Percentiles rank a stretch among this genome's conserved stretches.
Evolutionary conservation across 768 basidiomycete genomes (phyloP).

Genomic region (Nidula microcarpa): DNA sequence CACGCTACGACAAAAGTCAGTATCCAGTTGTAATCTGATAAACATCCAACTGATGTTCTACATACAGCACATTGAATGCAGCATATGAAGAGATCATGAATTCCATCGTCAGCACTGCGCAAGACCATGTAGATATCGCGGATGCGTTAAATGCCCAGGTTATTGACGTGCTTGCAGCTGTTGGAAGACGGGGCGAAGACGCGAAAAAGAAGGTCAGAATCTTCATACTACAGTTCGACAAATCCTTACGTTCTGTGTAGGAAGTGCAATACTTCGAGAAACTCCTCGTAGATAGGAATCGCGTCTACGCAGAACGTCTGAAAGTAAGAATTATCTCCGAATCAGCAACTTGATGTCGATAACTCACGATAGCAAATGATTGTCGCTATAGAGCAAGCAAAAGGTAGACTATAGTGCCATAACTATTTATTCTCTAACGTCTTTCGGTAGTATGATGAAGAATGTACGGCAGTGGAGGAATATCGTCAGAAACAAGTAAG

Average conservation of each 20-base stretch:
- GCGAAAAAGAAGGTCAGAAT: constrained; percentile 60
- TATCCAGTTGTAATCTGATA: neutral
- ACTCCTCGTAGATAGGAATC: constrained; percentile 67
- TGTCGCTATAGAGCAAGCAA: constrained; percentile 48
- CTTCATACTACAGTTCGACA: constrained; percentile 1
- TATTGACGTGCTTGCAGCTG: constrained; percentile 54
- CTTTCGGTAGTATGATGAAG: constrained; percentile 66
- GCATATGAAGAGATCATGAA: constrained; percentile 67
- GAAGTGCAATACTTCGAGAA: constrained; percentile 72
- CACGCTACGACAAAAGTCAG: constrained; percentile 53
- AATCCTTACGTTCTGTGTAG: constrained; percentile 25
- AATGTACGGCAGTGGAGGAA: constrained; percentile 69
- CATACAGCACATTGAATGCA: constrained; percentile 61
- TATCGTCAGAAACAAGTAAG: constrained; percentile 78
- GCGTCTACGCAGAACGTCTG: constrained; percentile 58
- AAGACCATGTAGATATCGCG: constrained; percentile 67
- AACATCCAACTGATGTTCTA: neutral
- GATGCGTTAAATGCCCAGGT: constrained; percentile 59
- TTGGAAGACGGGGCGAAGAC: constrained; percentile 64
- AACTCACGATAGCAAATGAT: too few relatives aligned
- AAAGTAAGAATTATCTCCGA: constrained; percentile 43
- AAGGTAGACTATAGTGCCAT: constrained; percentile 37
- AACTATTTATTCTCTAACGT: constrained; percentile 15
- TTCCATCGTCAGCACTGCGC: constrained; percentile 55
- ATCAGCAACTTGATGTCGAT: too few relatives aligned